These are phyloP conservation scores for Pyrenula massariospora DNA, from an alignment of 495 filamentous ascomycete species.

Conservation along the genomic window DNA sequence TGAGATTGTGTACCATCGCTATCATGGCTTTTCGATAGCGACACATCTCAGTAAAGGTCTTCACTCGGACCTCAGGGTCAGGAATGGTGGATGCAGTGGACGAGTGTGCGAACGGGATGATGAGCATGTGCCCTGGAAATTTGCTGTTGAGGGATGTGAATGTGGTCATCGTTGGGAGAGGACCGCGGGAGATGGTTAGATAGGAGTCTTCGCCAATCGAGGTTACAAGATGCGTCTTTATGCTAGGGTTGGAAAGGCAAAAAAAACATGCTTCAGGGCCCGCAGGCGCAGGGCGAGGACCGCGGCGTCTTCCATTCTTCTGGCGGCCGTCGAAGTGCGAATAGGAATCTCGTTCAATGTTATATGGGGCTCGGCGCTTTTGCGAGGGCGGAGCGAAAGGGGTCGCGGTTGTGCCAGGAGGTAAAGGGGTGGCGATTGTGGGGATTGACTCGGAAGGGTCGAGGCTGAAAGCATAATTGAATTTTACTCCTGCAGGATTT, in stretches of 20 bases:
- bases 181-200: slow-evolving; percentile 84
- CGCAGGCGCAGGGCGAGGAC: slow-evolving; percentile 45
- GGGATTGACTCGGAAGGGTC: slow-evolving; percentile 47
- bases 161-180: slow-evolving; percentile 55
- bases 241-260: slow-evolving; percentile 72
- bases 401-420: slow-evolving; percentile 55
- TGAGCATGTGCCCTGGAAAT: slow-evolving; percentile 79
- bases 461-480: slow-evolving; percentile 80
- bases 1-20: slow-evolving; percentile 43
- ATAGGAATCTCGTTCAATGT: slow-evolving; percentile 38
- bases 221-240: slow-evolving; percentile 78
- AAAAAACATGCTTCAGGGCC: slow-evolving; percentile 83
- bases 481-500: slow-evolving; percentile 65
- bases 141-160: slow-evolving; percentile 46
- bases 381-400: slow-evolving; percentile 43
- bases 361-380: slow-evolving; percentile 47
- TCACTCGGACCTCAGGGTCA: slow-evolving; percentile 34
- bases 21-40: slow-evolving; percentile 64
- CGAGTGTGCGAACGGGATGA: slow-evolving; percentile 73
- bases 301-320: slow-evolving; percentile 34
- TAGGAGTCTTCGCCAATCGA: slow-evolving; percentile 78
- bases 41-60: slow-evolving; percentile 66
- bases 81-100: slow-evolving; percentile 57
- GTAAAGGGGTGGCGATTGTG: slow-evolving; percentile 25
- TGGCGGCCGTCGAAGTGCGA: slow-evolving; percentile 41